phyloP scores from a whole-genome alignment of 169 alveolate species.

The Plasmodium gallinaceum region DNA sequence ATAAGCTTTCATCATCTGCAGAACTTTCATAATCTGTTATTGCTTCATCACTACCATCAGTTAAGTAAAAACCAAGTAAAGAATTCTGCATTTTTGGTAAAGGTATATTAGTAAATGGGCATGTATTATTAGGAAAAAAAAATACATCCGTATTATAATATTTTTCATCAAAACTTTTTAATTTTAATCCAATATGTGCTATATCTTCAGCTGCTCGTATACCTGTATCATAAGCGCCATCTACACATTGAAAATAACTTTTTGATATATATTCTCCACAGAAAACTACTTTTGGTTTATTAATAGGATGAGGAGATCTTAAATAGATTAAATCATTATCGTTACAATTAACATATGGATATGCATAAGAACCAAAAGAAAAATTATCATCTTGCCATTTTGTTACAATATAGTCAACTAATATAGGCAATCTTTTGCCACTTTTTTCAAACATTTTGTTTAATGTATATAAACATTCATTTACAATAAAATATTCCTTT shows the following conservation, averaged over 20 bases:
- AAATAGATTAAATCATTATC: constrained; percentile 86
- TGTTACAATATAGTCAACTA: constrained; percentile 82
- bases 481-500: constrained; percentile 78
- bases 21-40: constrained; percentile 81
- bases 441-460: constrained; percentile 77
- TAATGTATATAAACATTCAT: constrained; percentile 81
- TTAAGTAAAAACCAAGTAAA: constrained; percentile 83
- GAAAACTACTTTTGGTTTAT: constrained; percentile 81
- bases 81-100: constrained; percentile 76
- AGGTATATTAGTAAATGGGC: constrained; percentile 80
- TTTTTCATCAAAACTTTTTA: constrained; percentile 10
- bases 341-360: constrained; percentile 80
- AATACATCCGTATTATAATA: constrained; percentile 77
- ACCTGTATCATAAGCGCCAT: constrained; percentile 87
- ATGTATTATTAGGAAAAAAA: constrained; percentile 64
- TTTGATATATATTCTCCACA: constrained; percentile 86
- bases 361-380: constrained; percentile 85
- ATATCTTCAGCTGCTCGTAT: constrained; percentile 88
- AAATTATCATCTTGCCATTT: constrained; percentile 84
- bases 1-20: constrained; percentile 21
- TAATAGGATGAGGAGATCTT: constrained; percentile 84
- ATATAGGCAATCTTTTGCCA: constrained; percentile 77
- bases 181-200: constrained; percentile 80
- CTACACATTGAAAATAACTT: constrained; percentile 86
- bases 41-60: constrained; percentile 88